Base-by-base conservation (phyloP, 208 protist species). In the Leishmania mexicana region DNA sequence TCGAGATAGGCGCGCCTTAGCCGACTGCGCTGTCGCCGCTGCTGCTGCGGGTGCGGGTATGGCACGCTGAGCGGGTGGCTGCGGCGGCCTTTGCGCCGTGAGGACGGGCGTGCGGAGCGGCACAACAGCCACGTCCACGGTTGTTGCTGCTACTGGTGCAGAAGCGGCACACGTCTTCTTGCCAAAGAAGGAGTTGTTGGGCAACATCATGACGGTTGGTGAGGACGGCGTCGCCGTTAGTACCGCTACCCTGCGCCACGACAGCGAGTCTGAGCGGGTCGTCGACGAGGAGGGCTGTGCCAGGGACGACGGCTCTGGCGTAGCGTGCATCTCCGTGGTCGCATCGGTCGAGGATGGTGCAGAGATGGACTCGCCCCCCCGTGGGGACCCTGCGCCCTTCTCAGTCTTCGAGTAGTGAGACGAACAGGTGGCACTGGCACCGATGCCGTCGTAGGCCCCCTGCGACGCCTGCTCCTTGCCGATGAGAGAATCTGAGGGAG, bases 131-230 rank as follows among this genome's bases (percentile, higher is more conserved):
- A 8, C n/a, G 21, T 8, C 70, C 5, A 28, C 24, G 40, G 40
- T 72, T 47, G 35, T n/a, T 10, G 38, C 35, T 19, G 24, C 15
- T 31, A n/a, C n/a, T 35, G 42, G 28, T 21, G 42, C 71, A n/a
- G 10, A 19, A 47, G 45, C 71, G 4, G n/a, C 45, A 57, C 71
- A 5, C 45, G 40, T 21, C 71, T 35, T 57, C 75, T 38, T 65
- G 24, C 31, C 17, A 60, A 78, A 78, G 58, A 58, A 80, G n/a
- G 42, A 47, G n/a, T 42, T 64, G 64, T 73, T 80, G 38, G 11
- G 19, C n/a, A n/a, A 62, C 45, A 38, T 19, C 45, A 45, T 38
- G 73, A 35, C 3, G 40, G 35, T 76, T 6, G 53, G 57, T n/a
- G 75, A 38, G 38, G 53, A 13, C 10, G 40, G 11, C 40, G 57